Percentiles rank a stretch among this genome's conserved stretches.
phyloP scores from a whole-genome alignment of 2,329 filamentous ascomycete species.

The Sclerotinia borealis region DNA sequence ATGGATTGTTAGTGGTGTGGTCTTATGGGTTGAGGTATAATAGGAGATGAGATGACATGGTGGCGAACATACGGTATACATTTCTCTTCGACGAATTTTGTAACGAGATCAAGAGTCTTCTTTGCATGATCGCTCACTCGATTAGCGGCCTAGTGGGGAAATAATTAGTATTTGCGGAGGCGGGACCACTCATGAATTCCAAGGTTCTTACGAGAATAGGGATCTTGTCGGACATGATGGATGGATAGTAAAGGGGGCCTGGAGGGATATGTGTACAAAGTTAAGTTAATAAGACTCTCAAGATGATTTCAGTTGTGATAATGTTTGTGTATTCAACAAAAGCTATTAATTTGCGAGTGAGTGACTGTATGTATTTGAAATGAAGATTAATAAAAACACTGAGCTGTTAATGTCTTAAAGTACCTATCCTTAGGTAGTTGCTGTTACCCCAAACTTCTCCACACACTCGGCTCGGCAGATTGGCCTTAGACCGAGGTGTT shows the following conservation, averaged over 20 bases:
- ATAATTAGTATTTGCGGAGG: conserved; percentile 17
- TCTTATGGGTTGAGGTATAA: conserved; percentile 7
- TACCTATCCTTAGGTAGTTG: not conserved
- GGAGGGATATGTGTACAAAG: not conserved
- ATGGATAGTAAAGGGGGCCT: not conserved
- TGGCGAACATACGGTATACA: conserved; percentile 63
- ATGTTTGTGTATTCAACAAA: not conserved
- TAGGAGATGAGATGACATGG: not conserved
- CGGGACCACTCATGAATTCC: conserved; percentile 5
- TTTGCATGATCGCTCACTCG: conserved; percentile 77
- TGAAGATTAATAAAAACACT: not conserved
- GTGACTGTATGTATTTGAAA: not conserved
- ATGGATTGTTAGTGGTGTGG: conserved; percentile 19
- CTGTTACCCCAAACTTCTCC: conserved; percentile 20
- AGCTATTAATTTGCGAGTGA: not conserved
- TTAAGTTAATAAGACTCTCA: not conserved
- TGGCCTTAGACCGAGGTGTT: conserved; percentile 17
- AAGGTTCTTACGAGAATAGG: conserved; percentile 42
- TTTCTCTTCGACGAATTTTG: conserved; percentile 96
- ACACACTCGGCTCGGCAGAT: conserved; percentile 16
- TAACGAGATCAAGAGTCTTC: conserved; percentile 78
- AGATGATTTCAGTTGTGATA: not conserved
- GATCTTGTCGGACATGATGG: conserved; percentile 41
- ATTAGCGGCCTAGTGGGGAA: conserved; percentile 25
- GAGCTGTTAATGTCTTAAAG: not conserved